Percentiles rank a stretch among this genome's conserved stretches.
Conservation (phyloP, 192 early-diverging fungal genomes). For the Coemansia sp. region DNA sequence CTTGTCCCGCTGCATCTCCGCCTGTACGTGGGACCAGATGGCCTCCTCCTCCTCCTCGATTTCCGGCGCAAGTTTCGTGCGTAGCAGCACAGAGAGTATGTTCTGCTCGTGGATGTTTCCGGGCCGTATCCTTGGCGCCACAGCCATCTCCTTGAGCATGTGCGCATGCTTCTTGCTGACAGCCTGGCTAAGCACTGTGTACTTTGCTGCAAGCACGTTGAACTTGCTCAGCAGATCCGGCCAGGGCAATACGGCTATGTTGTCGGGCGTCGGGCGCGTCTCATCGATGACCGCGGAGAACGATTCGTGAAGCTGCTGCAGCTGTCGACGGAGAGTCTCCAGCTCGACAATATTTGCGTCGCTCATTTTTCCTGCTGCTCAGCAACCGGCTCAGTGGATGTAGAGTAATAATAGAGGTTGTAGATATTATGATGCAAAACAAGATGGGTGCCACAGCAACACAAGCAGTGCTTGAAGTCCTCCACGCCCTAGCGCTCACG, state of each 20-base stretch:
- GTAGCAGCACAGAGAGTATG: slow-evolving; percentile 52
- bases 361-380: slow-evolving; percentile 6
- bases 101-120: slow-evolving; percentile 51
- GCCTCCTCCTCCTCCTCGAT: slow-evolving; percentile 53
- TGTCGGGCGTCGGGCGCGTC: slow-evolving; percentile 51
- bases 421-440: background rate
- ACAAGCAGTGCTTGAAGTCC: no score
- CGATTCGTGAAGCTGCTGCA: slow-evolving; percentile 56
- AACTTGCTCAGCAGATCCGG: slow-evolving; percentile 57
- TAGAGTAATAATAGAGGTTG: background rate
- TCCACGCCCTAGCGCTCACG: no score
- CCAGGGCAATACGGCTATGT: slow-evolving; percentile 43
- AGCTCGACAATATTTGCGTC: slow-evolving; percentile 47
- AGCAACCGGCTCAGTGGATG: background rate
- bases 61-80: slow-evolving; percentile 56
- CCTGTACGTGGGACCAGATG: slow-evolving; percentile 38
- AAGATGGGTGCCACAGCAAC: background rate
- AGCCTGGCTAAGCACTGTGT: slow-evolving; percentile 46
- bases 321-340: slow-evolving; percentile 54
- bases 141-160: slow-evolving; percentile 43
- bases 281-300: slow-evolving; percentile 45
- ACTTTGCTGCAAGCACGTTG: slow-evolving; percentile 54
- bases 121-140: slow-evolving; percentile 45
- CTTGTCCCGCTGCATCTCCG: slow-evolving; percentile 28
- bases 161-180: slow-evolving; percentile 36